Evolutionary conservation across 2,329 filamentous ascomycete species (phyloP).

Genomic region (Sporothrix pallida): DNA sequence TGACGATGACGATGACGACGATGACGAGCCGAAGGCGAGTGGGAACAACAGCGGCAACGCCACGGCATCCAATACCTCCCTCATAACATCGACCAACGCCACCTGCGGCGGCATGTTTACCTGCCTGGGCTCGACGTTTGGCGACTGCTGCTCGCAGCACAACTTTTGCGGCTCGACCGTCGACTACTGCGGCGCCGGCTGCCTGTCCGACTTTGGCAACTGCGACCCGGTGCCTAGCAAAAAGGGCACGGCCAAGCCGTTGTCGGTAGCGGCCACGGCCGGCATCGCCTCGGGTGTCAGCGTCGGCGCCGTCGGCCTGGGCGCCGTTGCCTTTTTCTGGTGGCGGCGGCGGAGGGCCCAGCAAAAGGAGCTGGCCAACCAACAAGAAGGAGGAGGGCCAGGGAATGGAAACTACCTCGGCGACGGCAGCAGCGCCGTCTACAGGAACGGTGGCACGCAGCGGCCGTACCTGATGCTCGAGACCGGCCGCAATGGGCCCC

Average conservation of each 20-base stretch:
- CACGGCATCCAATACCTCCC: neutral
- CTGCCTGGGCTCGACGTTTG: slow-evolving; percentile 29
- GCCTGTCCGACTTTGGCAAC: slow-evolving; percentile 30
- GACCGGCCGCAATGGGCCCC: neutral
- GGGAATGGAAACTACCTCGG: neutral
- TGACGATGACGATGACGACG: neutral
- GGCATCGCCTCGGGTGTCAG: slow-evolving; percentile 25
- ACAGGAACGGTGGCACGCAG: neutral
- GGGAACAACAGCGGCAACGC: neutral
- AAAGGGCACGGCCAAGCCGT: neutral
- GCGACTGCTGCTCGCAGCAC: slow-evolving; percentile 35
- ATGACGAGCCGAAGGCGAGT: neutral
- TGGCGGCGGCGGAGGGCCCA: neutral
- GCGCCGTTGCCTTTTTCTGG: slow-evolving; percentile 20
- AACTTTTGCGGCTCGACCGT: slow-evolving; percentile 32
- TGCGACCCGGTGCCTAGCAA: neutral
- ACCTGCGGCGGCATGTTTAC: slow-evolving; percentile 34
- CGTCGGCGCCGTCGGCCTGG: neutral
- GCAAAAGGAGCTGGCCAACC: neutral
- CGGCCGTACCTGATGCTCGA: neutral
- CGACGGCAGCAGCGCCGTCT: slow-evolving; percentile 8
- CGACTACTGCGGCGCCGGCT: slow-evolving; percentile 34
- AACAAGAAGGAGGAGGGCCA: neutral
- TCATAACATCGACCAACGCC: slow-evolving; percentile 19
- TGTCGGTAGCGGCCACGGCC: slow-evolving; percentile 20